These are phyloP conservation scores for Botrytis aclada DNA, from an alignment of 2,329 filamentous ascomycete genomes.

Conservation along the genomic window DNA sequence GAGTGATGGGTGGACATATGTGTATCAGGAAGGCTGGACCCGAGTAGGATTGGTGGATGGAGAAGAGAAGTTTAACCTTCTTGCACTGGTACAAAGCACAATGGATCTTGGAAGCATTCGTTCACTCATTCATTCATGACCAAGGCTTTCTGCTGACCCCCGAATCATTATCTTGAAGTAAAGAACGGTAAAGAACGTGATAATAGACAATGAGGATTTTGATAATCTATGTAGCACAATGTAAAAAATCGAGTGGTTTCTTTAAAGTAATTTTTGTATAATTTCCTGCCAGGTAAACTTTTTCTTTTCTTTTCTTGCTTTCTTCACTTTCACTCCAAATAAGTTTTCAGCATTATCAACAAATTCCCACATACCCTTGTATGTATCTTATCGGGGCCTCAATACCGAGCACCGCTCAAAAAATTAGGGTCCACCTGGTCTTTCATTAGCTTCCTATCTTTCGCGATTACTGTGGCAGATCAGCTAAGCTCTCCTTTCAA, in stretches of 20 bases:
- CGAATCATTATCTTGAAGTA: not conserved
- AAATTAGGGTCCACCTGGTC: conserved; percentile 6
- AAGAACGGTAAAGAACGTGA: not conserved
- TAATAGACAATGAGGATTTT: not conserved
- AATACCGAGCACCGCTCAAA: not conserved
- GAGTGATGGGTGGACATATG: not conserved
- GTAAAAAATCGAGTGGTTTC: not conserved
- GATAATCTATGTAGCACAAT: not conserved
- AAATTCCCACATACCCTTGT: not conserved
- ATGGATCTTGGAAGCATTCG: not conserved
- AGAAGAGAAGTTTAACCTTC: not conserved
- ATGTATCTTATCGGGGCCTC: not conserved
- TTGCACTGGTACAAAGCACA: not conserved
- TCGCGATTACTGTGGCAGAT: not conserved
- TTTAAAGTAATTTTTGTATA: not conserved
- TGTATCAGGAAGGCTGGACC: not conserved
- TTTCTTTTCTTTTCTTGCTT: not conserved
- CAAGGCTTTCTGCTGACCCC: not conserved
- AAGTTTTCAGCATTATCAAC: not conserved
- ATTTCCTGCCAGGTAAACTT: not conserved
- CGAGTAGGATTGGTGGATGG: not conserved
- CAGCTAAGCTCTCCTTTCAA: not conserved
- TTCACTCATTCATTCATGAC: not conserved
- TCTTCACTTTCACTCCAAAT: not conserved
- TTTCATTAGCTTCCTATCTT: conserved; percentile 7